Conservation (phyloP, 208 protist species). For the Acanthamoeba quina region DNA sequence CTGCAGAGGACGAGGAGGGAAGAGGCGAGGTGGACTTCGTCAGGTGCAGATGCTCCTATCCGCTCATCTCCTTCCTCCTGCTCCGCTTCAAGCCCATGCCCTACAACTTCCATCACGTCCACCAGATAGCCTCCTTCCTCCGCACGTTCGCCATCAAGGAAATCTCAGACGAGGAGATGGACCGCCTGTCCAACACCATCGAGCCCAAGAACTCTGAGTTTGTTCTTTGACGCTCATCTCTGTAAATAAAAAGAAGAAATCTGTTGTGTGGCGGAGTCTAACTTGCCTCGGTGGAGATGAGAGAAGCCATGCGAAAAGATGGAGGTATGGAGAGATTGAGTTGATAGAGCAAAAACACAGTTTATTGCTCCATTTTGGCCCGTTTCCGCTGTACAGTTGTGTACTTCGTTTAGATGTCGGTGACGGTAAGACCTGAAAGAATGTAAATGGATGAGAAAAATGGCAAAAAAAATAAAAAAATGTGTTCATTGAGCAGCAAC, state of each 20-base stretch:
- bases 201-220: constrained; percentile 45
- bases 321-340: not conserved
- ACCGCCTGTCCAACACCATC: not conserved
- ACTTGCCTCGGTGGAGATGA: not conserved
- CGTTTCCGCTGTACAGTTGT: constrained; percentile 16
- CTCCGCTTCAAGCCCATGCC: not conserved
- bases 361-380: constrained; percentile 58
- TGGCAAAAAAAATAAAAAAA: not conserved
- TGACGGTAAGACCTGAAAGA: constrained; percentile 34
- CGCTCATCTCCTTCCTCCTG: not conserved
- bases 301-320: not conserved
- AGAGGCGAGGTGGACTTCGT: constrained; percentile 20
- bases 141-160: not conserved
- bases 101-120: constrained; percentile 66
- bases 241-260: not conserved
- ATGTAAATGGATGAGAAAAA: not conserved
- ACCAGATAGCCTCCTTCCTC: constrained; percentile 58
- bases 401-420: constrained; percentile 63
- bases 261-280: no score
- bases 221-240: not conserved
- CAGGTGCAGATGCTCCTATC: not conserved
- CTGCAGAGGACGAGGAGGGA: not conserved
- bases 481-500: not conserved
- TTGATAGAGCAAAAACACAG: not conserved
- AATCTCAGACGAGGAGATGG: no score